Evolutionary conservation across 352 stramenopile species (phyloP).

Genomic region (Pythium insidiosum): DNA sequence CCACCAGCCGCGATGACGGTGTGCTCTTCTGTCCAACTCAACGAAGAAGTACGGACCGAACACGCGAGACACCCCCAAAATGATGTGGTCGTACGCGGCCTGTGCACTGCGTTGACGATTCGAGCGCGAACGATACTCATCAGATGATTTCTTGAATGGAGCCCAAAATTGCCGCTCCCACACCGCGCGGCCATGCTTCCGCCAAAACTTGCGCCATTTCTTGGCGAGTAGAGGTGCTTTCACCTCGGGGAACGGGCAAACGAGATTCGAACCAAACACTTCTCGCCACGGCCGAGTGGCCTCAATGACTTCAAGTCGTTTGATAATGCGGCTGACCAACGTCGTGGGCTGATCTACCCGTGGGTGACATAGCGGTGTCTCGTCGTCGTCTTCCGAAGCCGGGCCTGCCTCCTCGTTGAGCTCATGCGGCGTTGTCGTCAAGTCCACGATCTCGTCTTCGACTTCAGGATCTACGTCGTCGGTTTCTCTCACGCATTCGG

Average conservation of each 20-base stretch:
- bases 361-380: not conserved
- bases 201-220: not conserved
- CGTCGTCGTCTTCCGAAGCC: not conserved
- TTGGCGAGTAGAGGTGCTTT: not conserved
- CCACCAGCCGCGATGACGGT: not conserved
- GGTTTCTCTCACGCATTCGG: not conserved
- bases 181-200: not conserved
- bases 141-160: too few species aligned
- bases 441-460: too few species aligned
- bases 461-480: too few species aligned
- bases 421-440: not conserved
- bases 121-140: too few species aligned
- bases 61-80: not conserved
- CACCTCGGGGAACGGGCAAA: not conserved
- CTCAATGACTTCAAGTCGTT: not conserved
- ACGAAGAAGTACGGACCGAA: not conserved
- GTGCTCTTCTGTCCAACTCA: not conserved
- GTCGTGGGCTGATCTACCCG: not conserved
- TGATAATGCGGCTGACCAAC: not conserved
- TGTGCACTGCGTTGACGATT: too few species aligned
- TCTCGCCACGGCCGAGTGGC: not conserved
- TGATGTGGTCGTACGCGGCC: too few species aligned
- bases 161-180: not conserved
- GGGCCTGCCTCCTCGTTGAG: not conserved
- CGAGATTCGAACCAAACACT: not conserved